phyloP scores from a whole-genome alignment of 2,329 filamentous ascomycete genomes.

The Colletotrichum tabaci region DNA sequence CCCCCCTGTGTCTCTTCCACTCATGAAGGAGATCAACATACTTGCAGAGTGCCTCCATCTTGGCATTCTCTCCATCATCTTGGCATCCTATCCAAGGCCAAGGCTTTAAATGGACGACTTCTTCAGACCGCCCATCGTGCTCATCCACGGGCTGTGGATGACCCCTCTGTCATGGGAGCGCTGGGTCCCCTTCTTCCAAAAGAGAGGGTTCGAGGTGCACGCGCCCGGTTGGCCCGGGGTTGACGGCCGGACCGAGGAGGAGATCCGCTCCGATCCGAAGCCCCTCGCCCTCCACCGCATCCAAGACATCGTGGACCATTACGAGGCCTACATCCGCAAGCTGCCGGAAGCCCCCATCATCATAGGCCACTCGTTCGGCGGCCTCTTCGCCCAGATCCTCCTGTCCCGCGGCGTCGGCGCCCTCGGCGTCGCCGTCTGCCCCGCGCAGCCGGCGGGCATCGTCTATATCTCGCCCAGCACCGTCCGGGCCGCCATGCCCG shows the following conservation, averaged over 20 bases:
- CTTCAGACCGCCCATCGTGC: slow-evolving; percentile 39
- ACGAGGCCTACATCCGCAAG: slow-evolving; percentile 43
- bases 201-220: slow-evolving; percentile 44
- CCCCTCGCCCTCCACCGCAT: slow-evolving; percentile 43
- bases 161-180: slow-evolving; percentile 46
- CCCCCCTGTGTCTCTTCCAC: neutral
- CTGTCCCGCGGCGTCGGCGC: slow-evolving; percentile 41
- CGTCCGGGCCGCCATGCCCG: slow-evolving; percentile 38
- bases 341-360: slow-evolving; percentile 44
- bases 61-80: neutral
- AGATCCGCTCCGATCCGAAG: slow-evolving; percentile 43
- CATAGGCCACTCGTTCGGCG: slow-evolving; percentile 46
- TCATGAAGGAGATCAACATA: neutral
- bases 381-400: slow-evolving; percentile 45
- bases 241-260: slow-evolving; percentile 43
- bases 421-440: slow-evolving; percentile 43
- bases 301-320: slow-evolving; percentile 43
- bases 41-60: neutral
- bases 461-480: slow-evolving; percentile 42
- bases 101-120: slow-evolving; percentile 26
- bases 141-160: slow-evolving; percentile 48
- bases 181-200: slow-evolving; percentile 42
- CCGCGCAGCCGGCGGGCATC: slow-evolving; percentile 45
- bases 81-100: slow-evolving; percentile 3
- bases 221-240: slow-evolving; percentile 47